Base-by-base conservation (phyloP, 768 basidiomycete species). In the Dendrothele bispora region DNA sequence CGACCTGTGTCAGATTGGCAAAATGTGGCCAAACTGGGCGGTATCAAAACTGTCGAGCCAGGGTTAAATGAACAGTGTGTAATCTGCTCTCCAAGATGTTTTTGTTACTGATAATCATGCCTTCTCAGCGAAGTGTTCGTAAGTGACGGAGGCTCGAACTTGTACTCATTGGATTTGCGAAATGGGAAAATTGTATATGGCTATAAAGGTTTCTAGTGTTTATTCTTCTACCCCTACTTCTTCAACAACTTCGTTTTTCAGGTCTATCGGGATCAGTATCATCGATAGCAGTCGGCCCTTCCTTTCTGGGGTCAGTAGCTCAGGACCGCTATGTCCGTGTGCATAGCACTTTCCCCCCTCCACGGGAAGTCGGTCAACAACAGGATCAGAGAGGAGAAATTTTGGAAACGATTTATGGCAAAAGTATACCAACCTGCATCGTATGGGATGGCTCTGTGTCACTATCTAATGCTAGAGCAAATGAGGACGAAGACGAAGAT, bases 261-360 rank as follows among this genome's bases (percentile, higher is more conserved):
- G 89, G 87, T 35, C 62, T 92, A 47, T 76, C 89, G 2, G 90
- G 88, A 21, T 77, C 87, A 20, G 74, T 90, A 20, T 75, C 73
- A 10, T 84, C 87, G 3, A 63, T 89, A 25, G 79, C 88, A 2
- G 63, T 77, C 8, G 74, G 82, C 7, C 73, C 80, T 2, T 65
- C 68, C 5, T 54, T 74, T 22, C 58, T 92, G 30, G 80, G 75
- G 2, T 89, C 88, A 1, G 72, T 77, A 1, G 72, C 87, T 14
- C 69, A 82, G 36, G 89, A 91, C 62, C 80, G 86, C 34, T 90
- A 79, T 64, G 65, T 79, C 18, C 82, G 90, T 27, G 66, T 91
- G 36, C 88, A 91, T 61, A 83, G 77, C 54, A 75, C 77, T 3
- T 72, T 72, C 46, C 63, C 80, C 20, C 82, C 79, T 15, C 79